Percentiles rank a stretch among this genome's conserved stretches.
phyloP scores from a whole-genome alignment of 2,329 filamentous ascomycete species.

The Dactylellina parvicollis region DNA sequence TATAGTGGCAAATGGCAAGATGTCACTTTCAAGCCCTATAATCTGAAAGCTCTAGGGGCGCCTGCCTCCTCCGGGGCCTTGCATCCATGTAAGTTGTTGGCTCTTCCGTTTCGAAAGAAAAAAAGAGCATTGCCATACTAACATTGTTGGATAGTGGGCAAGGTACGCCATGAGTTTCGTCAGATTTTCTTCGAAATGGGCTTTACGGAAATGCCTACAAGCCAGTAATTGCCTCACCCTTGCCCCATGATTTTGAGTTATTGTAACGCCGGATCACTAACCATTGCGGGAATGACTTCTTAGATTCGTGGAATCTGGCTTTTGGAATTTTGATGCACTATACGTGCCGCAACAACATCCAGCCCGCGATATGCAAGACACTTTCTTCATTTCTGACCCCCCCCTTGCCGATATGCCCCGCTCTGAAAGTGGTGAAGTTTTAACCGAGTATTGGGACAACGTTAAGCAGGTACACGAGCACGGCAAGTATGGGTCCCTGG shows the following conservation, averaged over 20 bases:
- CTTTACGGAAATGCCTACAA: conserved; percentile 97
- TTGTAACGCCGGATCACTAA: conserved; percentile 15
- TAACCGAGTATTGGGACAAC: conserved; percentile 87
- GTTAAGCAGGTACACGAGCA: conserved; percentile 86
- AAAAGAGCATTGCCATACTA: neutral
- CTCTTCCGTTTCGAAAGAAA: neutral
- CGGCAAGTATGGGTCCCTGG: conserved; percentile 92
- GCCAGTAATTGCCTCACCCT: conserved; percentile 65
- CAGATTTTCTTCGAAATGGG: conserved; percentile 99
- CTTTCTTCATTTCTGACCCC: conserved; percentile 97
- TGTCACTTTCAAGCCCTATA: conserved; percentile 85
- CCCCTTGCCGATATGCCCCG: conserved; percentile 75
- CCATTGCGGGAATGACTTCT: conserved; percentile 3
- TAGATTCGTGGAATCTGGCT: conserved; percentile 89
- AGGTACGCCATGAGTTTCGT: conserved; percentile 93
- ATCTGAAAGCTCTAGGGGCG: conserved; percentile 75
- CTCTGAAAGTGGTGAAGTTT: conserved; percentile 71
- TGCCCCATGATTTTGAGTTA: neutral
- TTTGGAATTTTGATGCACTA: conserved; percentile 99
- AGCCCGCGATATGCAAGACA: conserved; percentile 95
- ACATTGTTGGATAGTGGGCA: conserved; percentile 72
- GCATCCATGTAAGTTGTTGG: conserved; percentile 62
- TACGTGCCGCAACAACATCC: conserved; percentile 98
- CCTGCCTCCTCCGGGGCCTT: conserved; percentile 65
- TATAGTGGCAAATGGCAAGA: conserved; percentile 84